These are phyloP conservation scores for Ochetophila trinervis DNA, from an alignment of 306 rosid genomes.

Conservation along the genomic window DNA sequence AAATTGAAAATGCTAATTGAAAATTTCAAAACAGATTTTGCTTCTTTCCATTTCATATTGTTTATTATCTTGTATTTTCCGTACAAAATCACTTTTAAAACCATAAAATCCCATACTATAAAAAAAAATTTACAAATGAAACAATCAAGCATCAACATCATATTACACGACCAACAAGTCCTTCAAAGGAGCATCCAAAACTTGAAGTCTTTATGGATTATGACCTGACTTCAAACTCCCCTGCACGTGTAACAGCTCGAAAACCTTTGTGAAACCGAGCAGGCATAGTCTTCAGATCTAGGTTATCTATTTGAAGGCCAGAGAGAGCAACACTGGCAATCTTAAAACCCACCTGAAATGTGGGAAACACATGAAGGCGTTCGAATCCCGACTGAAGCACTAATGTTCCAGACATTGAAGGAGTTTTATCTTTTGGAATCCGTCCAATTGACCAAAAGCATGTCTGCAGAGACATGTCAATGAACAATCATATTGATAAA, in stretches of 20 bases:
- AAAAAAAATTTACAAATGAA: constrained; percentile 16
- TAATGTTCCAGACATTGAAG: constrained; percentile 84
- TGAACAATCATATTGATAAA: constrained; percentile 13
- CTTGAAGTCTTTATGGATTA: constrained; percentile 6
- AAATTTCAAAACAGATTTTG: neutral
- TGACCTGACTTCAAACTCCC: constrained; percentile 84
- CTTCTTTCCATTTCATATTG: neutral
- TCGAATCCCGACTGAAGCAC: constrained; percentile 77
- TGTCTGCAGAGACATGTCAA: constrained; percentile 42
- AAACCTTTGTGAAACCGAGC: constrained; percentile 79
- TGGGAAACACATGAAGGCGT: constrained; percentile 79
- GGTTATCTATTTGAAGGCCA: constrained; percentile 78
- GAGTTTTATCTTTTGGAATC: constrained; percentile 87
- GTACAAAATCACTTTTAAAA: neutral
- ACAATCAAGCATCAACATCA: neutral
- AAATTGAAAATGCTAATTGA: neutral
- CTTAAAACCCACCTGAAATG: constrained; percentile 73
- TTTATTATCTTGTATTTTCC: neutral
- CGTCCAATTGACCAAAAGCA: constrained; percentile 86
- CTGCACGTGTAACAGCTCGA: constrained; percentile 80
- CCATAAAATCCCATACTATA: neutral
- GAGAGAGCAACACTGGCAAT: constrained; percentile 90
- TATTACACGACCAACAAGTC: too few species aligned
- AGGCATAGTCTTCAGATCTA: constrained; percentile 68
- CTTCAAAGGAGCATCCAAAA: too few species aligned